These are phyloP conservation scores for Fusarium miscanthi DNA, from an alignment of 2,329 filamentous ascomycete species.

Conservation along the genomic window DNA sequence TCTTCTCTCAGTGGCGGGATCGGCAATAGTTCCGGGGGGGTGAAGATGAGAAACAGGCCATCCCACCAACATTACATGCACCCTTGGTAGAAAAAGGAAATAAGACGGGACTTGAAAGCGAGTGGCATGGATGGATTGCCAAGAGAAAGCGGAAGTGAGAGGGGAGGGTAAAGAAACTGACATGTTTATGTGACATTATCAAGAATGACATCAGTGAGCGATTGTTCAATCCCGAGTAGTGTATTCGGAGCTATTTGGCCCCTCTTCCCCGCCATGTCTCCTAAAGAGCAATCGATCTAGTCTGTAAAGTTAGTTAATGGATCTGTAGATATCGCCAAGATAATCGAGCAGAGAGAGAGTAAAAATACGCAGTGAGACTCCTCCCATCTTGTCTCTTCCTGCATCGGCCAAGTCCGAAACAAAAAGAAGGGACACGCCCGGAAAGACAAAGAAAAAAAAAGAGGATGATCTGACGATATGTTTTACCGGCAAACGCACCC, in stretches of 20 bases:
- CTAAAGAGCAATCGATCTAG: neutral
- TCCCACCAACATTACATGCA: neutral
- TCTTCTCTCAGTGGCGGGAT: slow-evolving; percentile 26
- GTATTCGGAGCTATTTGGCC: slow-evolving; percentile 18
- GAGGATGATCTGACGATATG: neutral
- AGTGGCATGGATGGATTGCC: neutral
- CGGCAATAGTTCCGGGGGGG: neutral
- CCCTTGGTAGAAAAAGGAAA: neutral
- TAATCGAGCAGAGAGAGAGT: neutral
- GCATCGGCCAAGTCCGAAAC: slow-evolving; percentile 15
- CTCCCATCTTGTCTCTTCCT: slow-evolving; percentile 30
- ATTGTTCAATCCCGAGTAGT: slow-evolving; percentile 18
- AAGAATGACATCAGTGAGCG: slow-evolving; percentile 10
- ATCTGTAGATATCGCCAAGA: neutral
- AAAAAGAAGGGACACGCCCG: neutral
- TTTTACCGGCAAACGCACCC: slow-evolving; percentile 10
- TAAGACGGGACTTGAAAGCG: neutral
- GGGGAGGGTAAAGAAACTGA: neutral
- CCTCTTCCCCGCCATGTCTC: slow-evolving; percentile 26
- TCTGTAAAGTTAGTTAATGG: neutral
- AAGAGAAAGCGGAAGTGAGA: neutral
- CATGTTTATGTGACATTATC: neutral
- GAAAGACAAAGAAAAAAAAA: too few species aligned
- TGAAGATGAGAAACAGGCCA: neutral
- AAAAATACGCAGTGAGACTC: neutral